Evolutionary conservation across 306 rosid genomes (phyloP).

Genomic region (Quercus variabilis): DNA sequence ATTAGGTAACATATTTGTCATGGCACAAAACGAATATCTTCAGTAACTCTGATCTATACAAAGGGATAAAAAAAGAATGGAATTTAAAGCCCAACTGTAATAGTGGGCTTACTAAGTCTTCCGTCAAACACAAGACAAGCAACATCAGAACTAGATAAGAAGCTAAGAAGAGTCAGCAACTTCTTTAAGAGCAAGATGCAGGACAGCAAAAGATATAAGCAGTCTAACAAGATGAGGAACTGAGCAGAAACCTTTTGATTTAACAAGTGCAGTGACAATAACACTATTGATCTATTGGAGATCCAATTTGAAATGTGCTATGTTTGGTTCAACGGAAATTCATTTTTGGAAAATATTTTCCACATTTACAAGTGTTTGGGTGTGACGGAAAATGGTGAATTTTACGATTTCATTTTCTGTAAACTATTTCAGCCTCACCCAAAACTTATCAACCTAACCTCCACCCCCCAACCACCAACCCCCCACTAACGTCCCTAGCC

Average conservation of each 20-base stretch:
- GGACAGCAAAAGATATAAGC: background rate
- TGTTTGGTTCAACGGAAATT: too few species aligned
- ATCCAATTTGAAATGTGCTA: background rate
- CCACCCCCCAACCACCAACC: too few species aligned
- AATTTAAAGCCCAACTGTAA: background rate
- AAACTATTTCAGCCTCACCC: too few species aligned
- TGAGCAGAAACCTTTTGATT: background rate
- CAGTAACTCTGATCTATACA: background rate
- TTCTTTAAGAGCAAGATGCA: conserved; percentile 14
- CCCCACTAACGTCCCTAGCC: too few species aligned
- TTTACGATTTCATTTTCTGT: too few species aligned
- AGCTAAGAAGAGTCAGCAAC: background rate
- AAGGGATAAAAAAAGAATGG: background rate
- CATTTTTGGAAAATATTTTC: too few species aligned
- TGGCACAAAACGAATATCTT: background rate
- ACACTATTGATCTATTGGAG: background rate
- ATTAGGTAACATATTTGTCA: background rate
- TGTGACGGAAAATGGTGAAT: too few species aligned
- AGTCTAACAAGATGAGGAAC: background rate
- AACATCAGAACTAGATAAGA: background rate
- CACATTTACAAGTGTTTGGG: too few species aligned
- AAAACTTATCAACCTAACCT: too few species aligned
- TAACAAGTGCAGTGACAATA: background rate
- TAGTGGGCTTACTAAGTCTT: background rate
- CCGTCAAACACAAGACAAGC: background rate